Percentiles rank a stretch among this genome's conserved stretches.
Conservation (phyloP, 257 asterid genomes). For the Datura wrightii region DNA sequence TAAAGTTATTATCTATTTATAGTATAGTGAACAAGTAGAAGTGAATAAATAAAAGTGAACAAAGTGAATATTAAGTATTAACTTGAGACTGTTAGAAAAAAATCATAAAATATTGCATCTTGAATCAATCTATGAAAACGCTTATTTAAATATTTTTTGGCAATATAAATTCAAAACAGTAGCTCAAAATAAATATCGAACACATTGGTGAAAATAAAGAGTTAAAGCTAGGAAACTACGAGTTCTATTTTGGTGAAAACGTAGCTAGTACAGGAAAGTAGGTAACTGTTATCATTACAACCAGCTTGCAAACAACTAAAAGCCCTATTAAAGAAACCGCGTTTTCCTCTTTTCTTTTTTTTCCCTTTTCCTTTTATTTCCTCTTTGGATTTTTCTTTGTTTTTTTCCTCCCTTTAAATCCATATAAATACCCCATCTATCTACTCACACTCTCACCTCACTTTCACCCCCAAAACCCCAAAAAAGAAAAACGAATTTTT, state of each 20-base stretch:
- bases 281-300: conserved; percentile 29
- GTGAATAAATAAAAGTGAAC: too few relatives aligned
- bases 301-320: conserved; percentile 29
- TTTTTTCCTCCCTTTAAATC: conserved; percentile 30
- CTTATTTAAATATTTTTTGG: too few relatives aligned
- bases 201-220: background rate
- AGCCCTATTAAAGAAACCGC: conserved; percentile 29
- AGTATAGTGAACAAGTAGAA: too few relatives aligned
- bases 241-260: background rate
- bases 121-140: background rate
- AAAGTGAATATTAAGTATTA: too few relatives aligned
- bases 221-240: background rate
- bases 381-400: conserved; percentile 30
- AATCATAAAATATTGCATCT: background rate
- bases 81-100: background rate
- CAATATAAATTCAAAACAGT: background rate
- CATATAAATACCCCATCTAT: conserved; percentile 47
- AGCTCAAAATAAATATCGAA: background rate
- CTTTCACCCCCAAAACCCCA: background rate
- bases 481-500: too few relatives aligned
- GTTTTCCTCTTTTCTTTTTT: background rate
- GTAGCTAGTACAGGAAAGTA: conserved; percentile 17
- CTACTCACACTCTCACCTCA: conserved; percentile 13
- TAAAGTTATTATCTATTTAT: too few relatives aligned
- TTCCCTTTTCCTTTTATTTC: conserved; percentile 12